Conservation (phyloP, 352 stramenopile genomes). For the Pythium apleroticum region DNA sequence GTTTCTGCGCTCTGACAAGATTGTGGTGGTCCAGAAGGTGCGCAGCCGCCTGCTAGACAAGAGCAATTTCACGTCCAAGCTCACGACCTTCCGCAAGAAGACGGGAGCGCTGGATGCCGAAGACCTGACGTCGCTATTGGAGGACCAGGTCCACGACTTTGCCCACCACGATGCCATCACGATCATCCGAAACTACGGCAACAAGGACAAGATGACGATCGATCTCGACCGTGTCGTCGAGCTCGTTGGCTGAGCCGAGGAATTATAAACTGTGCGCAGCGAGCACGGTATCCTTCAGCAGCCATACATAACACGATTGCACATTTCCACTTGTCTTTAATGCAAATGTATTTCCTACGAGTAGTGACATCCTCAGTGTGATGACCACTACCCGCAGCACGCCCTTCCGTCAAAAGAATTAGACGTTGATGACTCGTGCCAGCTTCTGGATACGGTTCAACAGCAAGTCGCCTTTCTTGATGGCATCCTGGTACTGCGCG, state of each 20-base stretch:
- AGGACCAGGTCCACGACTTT: conserved; percentile 45
- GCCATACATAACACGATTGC: background rate
- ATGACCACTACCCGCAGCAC: background rate
- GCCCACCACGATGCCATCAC: conserved; percentile 65
- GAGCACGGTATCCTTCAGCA: background rate
- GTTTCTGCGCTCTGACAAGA: conserved; percentile 69
- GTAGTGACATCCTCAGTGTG: background rate
- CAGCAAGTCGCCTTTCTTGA: conserved; percentile 98
- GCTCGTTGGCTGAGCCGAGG: conserved; percentile 37
- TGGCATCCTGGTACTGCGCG: conserved; percentile 97
- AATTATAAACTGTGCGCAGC: conserved; percentile 6
- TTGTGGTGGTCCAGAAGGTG: conserved; percentile 59
- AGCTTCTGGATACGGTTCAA: conserved; percentile 99
- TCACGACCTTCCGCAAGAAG: conserved; percentile 28
- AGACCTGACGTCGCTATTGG: conserved; percentile 49
- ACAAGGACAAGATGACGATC: conserved; percentile 63
- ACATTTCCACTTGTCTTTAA: background rate
- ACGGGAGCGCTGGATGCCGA: conserved; percentile 42
- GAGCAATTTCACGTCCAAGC: conserved; percentile 23
- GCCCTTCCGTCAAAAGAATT: background rate
- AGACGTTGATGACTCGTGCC: conserved; percentile 94
- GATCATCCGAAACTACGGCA: conserved; percentile 64
- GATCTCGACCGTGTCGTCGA: conserved; percentile 45
- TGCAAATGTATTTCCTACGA: background rate
- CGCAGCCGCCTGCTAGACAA: conserved; percentile 42